Evolutionary conservation across 75 land plant genomes (phyloP).

Genomic region (Sequoia sempervirens): DNA sequence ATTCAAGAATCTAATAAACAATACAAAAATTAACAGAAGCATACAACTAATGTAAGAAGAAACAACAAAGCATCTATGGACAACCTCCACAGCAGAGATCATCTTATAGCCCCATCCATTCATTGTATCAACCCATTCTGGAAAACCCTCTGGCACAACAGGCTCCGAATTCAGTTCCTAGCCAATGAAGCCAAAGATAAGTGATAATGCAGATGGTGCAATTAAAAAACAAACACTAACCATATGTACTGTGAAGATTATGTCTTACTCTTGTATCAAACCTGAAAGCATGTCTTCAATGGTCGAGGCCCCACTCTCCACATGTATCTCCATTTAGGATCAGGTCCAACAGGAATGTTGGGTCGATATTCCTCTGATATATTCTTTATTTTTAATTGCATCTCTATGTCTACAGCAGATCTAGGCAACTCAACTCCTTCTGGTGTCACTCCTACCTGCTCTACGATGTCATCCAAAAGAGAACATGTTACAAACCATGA

Average conservation of each 20-base stretch:
- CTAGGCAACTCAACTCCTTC: slow-evolving; percentile 95
- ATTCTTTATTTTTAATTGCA: slow-evolving; percentile 45
- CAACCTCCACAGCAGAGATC: slow-evolving; percentile 91
- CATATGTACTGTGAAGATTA: neutral
- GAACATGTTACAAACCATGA: slow-evolving; percentile 7
- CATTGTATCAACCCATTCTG: slow-evolving; percentile 93
- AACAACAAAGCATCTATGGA: neutral
- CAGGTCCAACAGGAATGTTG: slow-evolving; percentile 68
- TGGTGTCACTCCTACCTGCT: slow-evolving; percentile 94
- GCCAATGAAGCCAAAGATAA: neutral
- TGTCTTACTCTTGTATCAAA: slow-evolving; percentile 5
- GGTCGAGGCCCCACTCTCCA: slow-evolving; percentile 99
- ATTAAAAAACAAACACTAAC: neutral
- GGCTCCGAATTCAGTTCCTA: slow-evolving; percentile 95
- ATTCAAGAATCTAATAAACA: neutral
- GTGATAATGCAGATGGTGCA: neutral
- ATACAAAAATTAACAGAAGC: neutral
- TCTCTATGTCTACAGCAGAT: slow-evolving; percentile 74
- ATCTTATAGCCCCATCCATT: slow-evolving; percentile 94
- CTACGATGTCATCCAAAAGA: slow-evolving; percentile 2
- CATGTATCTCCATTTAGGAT: slow-evolving; percentile 99
- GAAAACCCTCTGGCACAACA: slow-evolving; percentile 92
- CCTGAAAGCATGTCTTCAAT: slow-evolving; percentile 73
- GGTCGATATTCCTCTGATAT: slow-evolving; percentile 68
- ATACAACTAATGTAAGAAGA: neutral